Conservation (phyloP, 2,329 filamentous ascomycete genomes). For the Diaporthe longicolla region DNA sequence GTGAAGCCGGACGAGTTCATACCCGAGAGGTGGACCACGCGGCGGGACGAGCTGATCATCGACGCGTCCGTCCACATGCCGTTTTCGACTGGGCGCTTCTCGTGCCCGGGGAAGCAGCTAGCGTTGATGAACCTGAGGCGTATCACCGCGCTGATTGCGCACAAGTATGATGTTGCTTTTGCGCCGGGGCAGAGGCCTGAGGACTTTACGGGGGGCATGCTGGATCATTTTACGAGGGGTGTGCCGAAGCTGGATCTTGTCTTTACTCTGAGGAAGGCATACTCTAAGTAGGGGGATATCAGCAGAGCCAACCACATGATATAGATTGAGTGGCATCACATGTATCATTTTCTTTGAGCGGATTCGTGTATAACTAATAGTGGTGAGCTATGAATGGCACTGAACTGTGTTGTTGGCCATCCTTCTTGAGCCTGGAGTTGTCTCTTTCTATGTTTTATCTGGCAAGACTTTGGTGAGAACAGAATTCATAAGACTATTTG, state of each 20-base stretch:
- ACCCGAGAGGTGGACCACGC: conserved; percentile 52
- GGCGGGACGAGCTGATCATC: background rate
- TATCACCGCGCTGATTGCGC: background rate
- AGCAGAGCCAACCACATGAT: too few species aligned
- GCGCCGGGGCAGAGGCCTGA: background rate
- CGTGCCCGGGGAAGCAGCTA: conserved; percentile 4
- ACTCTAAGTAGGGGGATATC: background rate
- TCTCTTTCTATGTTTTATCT: too few species aligned
- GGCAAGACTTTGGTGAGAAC: too few species aligned
- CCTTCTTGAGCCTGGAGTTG: too few species aligned
- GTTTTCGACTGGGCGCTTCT: background rate
- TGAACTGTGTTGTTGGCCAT: too few species aligned
- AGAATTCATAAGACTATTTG: too few species aligned
- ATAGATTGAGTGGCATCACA: too few species aligned
- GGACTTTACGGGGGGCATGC: background rate
- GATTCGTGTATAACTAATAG: too few species aligned
- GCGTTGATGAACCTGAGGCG: background rate
- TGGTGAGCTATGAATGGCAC: too few species aligned
- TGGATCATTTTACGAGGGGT: conserved; percentile 10
- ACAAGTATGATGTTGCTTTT: background rate
- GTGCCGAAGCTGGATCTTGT: conserved; percentile 17
- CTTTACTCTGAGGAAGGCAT: background rate
- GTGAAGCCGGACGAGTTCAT: conserved; percentile 47
- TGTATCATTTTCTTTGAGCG: background rate
- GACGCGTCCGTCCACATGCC: conserved; percentile 1